A percentile compares a stretch with the other conserved stretches of the same genome.
Evolutionary conservation across 306 rosid genomes (phyloP).

Genomic region (Macrotyloma uniflorum): DNA sequence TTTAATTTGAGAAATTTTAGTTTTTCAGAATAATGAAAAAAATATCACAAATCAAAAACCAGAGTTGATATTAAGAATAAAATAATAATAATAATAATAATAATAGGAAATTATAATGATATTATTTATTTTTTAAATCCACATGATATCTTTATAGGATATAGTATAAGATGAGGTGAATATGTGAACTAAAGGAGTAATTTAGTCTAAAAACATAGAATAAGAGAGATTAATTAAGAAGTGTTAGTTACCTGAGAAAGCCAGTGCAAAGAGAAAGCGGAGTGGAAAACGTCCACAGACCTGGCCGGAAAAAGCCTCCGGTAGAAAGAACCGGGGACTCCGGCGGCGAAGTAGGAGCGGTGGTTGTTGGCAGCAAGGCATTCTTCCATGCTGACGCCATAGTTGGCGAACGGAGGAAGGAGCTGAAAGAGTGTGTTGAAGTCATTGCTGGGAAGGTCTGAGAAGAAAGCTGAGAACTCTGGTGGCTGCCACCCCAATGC

Average conservation of each 20-base stretch:
- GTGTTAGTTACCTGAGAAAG: conserved; percentile 67
- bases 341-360: conserved; percentile 87
- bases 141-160: not conserved
- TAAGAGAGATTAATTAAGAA: not conserved
- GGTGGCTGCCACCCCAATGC: conserved; percentile 64
- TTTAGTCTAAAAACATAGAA: not conserved
- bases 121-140: not conserved
- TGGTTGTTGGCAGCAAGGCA: conserved; percentile 75
- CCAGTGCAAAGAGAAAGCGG: conserved; percentile 96
- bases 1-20: not conserved
- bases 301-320: conserved; percentile 80
- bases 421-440: conserved; percentile 93
- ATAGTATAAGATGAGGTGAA: no score
- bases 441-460: conserved; percentile 94
- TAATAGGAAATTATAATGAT: not conserved
- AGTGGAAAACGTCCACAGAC: conserved; percentile 83
- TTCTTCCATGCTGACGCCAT: conserved; percentile 81
- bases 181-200: not conserved
- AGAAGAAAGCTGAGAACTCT: conserved; percentile 89
- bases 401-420: conserved; percentile 73
- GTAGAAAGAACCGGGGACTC: conserved; percentile 93
- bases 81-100: not conserved
- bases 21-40: not conserved
- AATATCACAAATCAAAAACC: not conserved
- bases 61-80: not conserved